These are phyloP conservation scores for Acanthochlamys bracteata DNA, from an alignment of 106 monocot species.

Conservation along the genomic window DNA sequence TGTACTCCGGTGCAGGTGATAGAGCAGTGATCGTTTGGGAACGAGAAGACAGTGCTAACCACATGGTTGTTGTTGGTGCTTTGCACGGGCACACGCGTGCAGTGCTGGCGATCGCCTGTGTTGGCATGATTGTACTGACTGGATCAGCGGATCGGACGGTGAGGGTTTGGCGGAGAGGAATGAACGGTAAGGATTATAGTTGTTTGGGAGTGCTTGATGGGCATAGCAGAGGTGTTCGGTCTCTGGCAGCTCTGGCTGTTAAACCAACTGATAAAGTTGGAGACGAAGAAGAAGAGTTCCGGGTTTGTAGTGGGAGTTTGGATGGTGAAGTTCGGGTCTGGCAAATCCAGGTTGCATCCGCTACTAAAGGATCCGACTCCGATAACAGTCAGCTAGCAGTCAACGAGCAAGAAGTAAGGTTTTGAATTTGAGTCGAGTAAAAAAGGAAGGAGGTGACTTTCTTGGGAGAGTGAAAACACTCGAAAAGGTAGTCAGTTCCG, in stretches of 20 bases:
- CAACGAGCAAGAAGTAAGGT: too few relatives aligned
- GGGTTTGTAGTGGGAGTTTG: slow-evolving; percentile 47
- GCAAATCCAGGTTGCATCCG: slow-evolving; percentile 22
- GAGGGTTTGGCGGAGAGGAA: slow-evolving; percentile 33
- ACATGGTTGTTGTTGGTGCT: slow-evolving; percentile 26
- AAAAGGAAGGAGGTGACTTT: too few relatives aligned
- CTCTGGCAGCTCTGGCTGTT: slow-evolving; percentile 24
- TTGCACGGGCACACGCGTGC: slow-evolving; percentile 47
- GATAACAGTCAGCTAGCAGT: too few relatives aligned
- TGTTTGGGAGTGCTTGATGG: slow-evolving; percentile 39
- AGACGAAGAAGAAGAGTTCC: slow-evolving; percentile 12
- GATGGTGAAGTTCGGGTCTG: slow-evolving; percentile 57
- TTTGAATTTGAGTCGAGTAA: too few relatives aligned
- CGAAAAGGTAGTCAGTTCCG: too few relatives aligned
- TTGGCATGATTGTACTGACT: slow-evolving; percentile 25
- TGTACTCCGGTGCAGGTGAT: slow-evolving; percentile 62
- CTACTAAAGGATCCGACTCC: too few relatives aligned
- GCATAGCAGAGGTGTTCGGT: slow-evolving; percentile 28
- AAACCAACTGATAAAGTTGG: neutral
- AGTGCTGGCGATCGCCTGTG: slow-evolving; percentile 36
- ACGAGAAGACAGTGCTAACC: slow-evolving; percentile 25
- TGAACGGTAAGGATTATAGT: slow-evolving; percentile 15
- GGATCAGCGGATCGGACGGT: slow-evolving; percentile 51
- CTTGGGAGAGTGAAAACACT: too few relatives aligned
- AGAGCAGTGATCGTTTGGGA: slow-evolving; percentile 56